Evolutionary conservation across 495 filamentous ascomycete species (phyloP).

Genomic region (Podospora appendiculata): DNA sequence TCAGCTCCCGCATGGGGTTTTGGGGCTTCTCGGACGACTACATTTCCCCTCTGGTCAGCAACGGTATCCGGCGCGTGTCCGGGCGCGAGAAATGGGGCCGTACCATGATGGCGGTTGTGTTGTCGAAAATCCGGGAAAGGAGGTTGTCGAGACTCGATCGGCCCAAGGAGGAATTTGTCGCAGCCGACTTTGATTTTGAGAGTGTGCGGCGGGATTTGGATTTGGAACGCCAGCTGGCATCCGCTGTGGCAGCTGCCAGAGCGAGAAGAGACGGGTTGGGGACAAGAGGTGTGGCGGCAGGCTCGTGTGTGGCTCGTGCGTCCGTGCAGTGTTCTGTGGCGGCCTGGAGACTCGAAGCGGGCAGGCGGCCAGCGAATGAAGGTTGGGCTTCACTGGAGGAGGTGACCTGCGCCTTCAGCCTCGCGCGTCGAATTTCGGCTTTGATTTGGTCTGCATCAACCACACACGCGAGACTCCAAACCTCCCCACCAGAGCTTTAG

Average conservation of each 20-base stretch:
- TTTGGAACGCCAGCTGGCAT: background rate
- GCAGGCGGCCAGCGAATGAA: no score
- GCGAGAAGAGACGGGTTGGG: conserved; percentile 12
- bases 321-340: no score
- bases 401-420: conserved; percentile 17
- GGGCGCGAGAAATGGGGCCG: conserved; percentile 3
- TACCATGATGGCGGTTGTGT: conserved; percentile 21
- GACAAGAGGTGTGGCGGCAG: conserved; percentile 7
- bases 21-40: conserved; percentile 61
- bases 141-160: conserved; percentile 5
- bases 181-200: conserved; percentile 22
- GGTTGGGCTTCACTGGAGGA: no score
- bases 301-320: conserved; percentile 10
- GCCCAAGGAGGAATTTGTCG: conserved; percentile 10
- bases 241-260: background rate
- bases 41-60: conserved; percentile 21
- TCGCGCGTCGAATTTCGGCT: conserved; percentile 20
- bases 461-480: conserved; percentile 4
- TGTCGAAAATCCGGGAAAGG: conserved; percentile 16
- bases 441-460: conserved; percentile 3
- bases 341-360: no score
- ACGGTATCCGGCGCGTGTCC: background rate
- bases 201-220: conserved; percentile 18
- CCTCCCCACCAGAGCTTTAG: conserved; percentile 2
- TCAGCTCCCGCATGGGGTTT: conserved; percentile 99